Conservation (phyloP, 2,329 filamentous ascomycete genomes). For the Penicillium sp. region DNA sequence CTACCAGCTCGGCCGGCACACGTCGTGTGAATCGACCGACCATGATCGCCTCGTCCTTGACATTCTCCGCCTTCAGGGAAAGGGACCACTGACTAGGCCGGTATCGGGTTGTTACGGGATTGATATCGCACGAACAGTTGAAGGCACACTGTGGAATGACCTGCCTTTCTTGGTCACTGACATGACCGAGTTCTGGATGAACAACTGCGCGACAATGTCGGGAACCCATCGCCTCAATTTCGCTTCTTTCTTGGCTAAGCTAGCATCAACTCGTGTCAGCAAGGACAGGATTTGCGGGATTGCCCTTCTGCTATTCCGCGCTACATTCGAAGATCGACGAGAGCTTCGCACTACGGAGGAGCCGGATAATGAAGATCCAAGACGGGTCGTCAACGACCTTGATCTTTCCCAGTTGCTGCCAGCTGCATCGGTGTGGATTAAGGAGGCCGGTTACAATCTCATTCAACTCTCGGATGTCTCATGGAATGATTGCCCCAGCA, state of each 20-base stretch:
- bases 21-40: conserved; percentile 18
- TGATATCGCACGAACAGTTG: conserved; percentile 28
- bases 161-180: conserved; percentile 26
- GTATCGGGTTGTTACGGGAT: conserved; percentile 16
- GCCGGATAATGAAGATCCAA: conserved; percentile 20
- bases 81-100: conserved; percentile 20
- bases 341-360: conserved; percentile 19
- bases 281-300: conserved; percentile 28
- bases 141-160: conserved; percentile 31
- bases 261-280: conserved; percentile 25
- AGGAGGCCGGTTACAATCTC: conserved; percentile 22
- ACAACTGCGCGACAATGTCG: conserved; percentile 19
- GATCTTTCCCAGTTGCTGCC: conserved; percentile 23
- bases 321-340: conserved; percentile 19
- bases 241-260: conserved; percentile 28
- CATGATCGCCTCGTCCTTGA: conserved; percentile 29
- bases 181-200: conserved; percentile 28
- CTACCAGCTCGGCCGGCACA: conserved; percentile 22
- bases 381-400: conserved; percentile 6
- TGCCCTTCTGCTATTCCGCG: conserved; percentile 23
- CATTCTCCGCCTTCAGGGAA: conserved; percentile 27
- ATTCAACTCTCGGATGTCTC: conserved; percentile 24
- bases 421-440: conserved; percentile 23
- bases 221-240: conserved; percentile 23
- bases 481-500: conserved; percentile 26